Conservation (phyloP, 345 rosid species). For the Xanthoceras sorbifolium region DNA sequence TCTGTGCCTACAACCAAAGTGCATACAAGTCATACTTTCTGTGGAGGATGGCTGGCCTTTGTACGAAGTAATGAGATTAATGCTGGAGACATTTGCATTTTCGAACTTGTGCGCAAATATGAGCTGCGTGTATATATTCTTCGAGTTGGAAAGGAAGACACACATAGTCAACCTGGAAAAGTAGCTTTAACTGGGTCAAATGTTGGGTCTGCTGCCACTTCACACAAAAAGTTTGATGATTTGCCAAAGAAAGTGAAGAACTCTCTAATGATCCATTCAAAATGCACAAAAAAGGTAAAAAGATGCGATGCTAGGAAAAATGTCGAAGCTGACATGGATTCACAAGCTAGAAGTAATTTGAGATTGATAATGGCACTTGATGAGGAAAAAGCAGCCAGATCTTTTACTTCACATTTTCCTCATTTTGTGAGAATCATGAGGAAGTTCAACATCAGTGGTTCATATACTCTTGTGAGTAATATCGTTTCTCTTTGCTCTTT, state of each 20-base stretch:
- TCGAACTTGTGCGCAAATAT: slow-evolving; percentile 47
- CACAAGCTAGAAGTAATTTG: slow-evolving; percentile 30
- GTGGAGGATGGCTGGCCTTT: slow-evolving; percentile 73
- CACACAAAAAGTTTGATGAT: slow-evolving; percentile 27
- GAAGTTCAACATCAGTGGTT: slow-evolving; percentile 65
- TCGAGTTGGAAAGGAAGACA: slow-evolving; percentile 44
- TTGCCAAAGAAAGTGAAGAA: slow-evolving; percentile 40
- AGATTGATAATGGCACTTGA: slow-evolving; percentile 43
- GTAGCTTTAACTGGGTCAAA: slow-evolving; percentile 27
- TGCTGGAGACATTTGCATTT: slow-evolving; percentile 56
- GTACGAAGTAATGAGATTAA: slow-evolving; percentile 53
- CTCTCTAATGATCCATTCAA: slow-evolving; percentile 37
- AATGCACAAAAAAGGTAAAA: slow-evolving; percentile 33
- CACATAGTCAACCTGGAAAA: slow-evolving; percentile 29
- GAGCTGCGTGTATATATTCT: slow-evolving; percentile 59
- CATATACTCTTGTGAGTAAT: slow-evolving; percentile 54
- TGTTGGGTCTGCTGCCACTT: slow-evolving; percentile 24
- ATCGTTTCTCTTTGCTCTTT: slow-evolving; percentile 3
- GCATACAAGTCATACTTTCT: slow-evolving; percentile 64
- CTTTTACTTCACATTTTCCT: slow-evolving; percentile 54
- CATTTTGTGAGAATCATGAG: slow-evolving; percentile 62
- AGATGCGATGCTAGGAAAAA: slow-evolving; percentile 24
- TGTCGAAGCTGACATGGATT: slow-evolving; percentile 22
- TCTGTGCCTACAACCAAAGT: slow-evolving; percentile 69
- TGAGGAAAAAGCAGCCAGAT: slow-evolving; percentile 53